Conservation (phyloP, 1,284 basidiomycete species). For the Dichomitus squalens region DNA sequence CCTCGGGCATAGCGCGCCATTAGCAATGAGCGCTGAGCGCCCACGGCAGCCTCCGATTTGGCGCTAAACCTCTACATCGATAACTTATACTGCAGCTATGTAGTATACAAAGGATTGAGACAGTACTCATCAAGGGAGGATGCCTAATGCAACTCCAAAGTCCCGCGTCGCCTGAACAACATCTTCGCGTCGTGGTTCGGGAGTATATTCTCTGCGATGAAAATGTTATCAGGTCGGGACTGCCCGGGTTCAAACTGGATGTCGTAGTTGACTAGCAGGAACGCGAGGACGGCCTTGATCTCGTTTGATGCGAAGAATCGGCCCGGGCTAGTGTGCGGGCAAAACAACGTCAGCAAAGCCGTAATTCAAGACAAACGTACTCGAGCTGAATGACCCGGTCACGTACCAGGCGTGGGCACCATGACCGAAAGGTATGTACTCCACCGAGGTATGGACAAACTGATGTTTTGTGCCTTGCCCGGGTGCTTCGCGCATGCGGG, state of each 20-base stretch:
- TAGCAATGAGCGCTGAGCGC: too few relatives aligned
- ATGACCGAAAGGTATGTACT: conserved; percentile 27
- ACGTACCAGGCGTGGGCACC: conserved; percentile 26
- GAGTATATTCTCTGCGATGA: too few relatives aligned
- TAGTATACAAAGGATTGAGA: too few relatives aligned
- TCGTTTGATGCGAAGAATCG: conserved; percentile 47
- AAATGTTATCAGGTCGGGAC: too few relatives aligned
- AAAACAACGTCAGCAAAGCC: background rate
- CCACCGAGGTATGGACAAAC: conserved; percentile 35
- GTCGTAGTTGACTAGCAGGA: conserved; percentile 47
- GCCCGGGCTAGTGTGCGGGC: conserved; percentile 35
- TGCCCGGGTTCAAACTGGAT: conserved; percentile 8
- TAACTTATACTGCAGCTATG: too few relatives aligned
- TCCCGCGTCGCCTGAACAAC: too few relatives aligned
- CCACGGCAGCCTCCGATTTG: too few relatives aligned
- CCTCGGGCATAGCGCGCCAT: too few relatives aligned
- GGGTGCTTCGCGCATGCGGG: conserved; percentile 35
- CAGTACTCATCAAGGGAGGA: too few relatives aligned
- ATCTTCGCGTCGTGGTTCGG: too few relatives aligned
- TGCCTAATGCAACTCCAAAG: too few relatives aligned
- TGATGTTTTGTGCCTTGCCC: conserved; percentile 23
- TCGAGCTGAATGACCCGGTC: background rate
- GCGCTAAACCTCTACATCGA: too few relatives aligned
- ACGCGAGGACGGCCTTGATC: conserved; percentile 46
- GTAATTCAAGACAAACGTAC: background rate